phyloP scores from a whole-genome alignment of 805 yeast species.

The Starmerella vaccinii region DNA sequence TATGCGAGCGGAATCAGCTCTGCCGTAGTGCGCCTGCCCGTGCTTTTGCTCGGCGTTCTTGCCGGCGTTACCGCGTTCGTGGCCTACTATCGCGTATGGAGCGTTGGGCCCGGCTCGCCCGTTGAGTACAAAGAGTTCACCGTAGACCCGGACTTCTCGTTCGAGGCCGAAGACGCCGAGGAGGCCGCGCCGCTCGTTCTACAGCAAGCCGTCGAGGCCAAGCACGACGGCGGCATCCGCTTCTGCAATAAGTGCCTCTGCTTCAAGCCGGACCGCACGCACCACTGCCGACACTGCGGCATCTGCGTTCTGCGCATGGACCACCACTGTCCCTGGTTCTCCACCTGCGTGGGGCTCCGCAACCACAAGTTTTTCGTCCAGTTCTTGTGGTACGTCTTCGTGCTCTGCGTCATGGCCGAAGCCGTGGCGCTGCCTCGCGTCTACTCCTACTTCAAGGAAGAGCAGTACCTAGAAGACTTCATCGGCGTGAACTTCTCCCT shows the following conservation, averaged over 20 bases:
- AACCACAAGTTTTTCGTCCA: constrained; percentile 77
- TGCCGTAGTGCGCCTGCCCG: constrained; percentile 3
- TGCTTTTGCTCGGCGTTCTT: constrained; percentile 20
- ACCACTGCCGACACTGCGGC: constrained; percentile 36
- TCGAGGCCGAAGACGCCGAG: neutral
- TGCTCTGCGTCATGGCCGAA: constrained; percentile 21
- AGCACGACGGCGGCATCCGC: constrained; percentile 35
- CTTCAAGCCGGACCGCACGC: constrained; percentile 39
- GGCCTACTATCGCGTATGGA: constrained; percentile 27
- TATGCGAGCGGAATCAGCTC: constrained; percentile 19
- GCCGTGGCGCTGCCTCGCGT: constrained; percentile 16
- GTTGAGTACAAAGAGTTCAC: constrained; percentile 23
- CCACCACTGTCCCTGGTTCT: constrained; percentile 84
- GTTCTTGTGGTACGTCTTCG: constrained; percentile 47
- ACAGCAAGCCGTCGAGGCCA: constrained; percentile 30
- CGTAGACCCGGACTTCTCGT: neutral
- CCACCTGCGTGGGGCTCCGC: constrained; percentile 70
- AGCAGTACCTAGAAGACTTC: constrained; percentile 29
- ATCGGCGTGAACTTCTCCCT: constrained; percentile 52
- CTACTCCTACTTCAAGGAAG: constrained; percentile 17
- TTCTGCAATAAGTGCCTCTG: constrained; percentile 35
- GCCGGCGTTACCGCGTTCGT: constrained; percentile 23
- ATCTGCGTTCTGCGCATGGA: constrained; percentile 43
- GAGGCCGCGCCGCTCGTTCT: constrained; percentile 27
- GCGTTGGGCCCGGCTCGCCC: constrained; percentile 32